Evolutionary conservation across 169 alveolate genomes (phyloP).

Genomic region (Cryptosporidium sp.): DNA sequence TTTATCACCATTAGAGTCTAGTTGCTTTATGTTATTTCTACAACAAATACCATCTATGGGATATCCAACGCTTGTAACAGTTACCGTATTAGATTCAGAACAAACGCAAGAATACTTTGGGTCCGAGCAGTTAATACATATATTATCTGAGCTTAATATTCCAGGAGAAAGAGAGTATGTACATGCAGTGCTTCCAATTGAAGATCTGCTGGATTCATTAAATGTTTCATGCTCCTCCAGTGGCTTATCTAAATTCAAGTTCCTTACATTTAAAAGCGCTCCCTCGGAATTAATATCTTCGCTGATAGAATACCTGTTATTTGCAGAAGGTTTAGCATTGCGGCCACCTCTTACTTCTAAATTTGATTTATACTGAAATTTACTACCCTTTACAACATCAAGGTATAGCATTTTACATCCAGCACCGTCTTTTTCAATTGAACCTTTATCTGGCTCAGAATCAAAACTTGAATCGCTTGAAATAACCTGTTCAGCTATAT

Average conservation of each 20-base stretch:
- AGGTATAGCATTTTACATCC: conserved; percentile 27
- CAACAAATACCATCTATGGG: neutral
- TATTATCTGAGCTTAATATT: conserved; percentile 10
- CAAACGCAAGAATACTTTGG: conserved; percentile 6
- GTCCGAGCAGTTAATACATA: neutral
- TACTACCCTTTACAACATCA: conserved; percentile 62
- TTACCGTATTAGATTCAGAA: conserved; percentile 2
- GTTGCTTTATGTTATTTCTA: neutral
- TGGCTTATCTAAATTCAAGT: conserved; percentile 6
- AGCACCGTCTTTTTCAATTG: conserved; percentile 4
- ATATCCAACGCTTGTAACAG: neutral
- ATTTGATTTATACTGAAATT: neutral
- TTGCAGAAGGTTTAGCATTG: neutral
- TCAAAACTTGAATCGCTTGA: conserved; percentile 29
- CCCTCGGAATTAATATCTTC: neutral
- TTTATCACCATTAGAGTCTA: neutral
- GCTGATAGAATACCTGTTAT: neutral
- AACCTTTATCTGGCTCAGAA: conserved; percentile 27
- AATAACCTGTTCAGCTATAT: neutral
- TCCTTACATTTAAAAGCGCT: conserved; percentile 3
- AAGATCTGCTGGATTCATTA: conserved; percentile 56
- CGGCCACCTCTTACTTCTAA: neutral
- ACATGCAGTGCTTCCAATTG: conserved; percentile 56
- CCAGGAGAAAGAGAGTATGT: conserved; percentile 66
- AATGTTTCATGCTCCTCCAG: conserved; percentile 16